phyloP scores from a whole-genome alignment of 768 basidiomycete species.

The Tulasnella calospora region DNA sequence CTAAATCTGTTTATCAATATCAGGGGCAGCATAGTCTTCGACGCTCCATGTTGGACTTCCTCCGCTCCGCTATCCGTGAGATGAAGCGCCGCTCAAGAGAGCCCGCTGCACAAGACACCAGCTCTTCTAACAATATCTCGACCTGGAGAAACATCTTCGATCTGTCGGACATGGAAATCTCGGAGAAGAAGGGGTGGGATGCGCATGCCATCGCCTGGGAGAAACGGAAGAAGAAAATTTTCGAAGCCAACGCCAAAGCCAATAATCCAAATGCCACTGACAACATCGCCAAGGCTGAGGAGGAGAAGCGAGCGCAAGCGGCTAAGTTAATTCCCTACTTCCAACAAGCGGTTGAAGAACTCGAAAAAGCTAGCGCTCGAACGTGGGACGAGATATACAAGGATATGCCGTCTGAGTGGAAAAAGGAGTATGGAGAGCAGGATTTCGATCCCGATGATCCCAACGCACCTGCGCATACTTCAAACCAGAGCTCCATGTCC shows the following conservation, averaged over 20 bases:
- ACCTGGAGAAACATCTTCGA: constrained; percentile 1
- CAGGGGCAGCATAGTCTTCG: not conserved
- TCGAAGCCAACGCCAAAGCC: not conserved
- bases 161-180: constrained; percentile 6
- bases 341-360: constrained; percentile 38
- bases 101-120: not conserved
- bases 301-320: constrained; percentile 30
- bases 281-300: not conserved
- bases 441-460: constrained; percentile 22
- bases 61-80: constrained; percentile 12
- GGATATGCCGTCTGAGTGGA: constrained; percentile 28
- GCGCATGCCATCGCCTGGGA: constrained; percentile 1
- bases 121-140: not conserved
- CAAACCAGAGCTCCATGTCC: not conserved
- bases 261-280: no score
- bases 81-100: constrained; percentile 22
- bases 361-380: constrained; percentile 42
- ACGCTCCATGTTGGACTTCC: constrained; percentile 32
- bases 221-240: not conserved
- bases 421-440: constrained; percentile 21
- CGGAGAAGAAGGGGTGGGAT: constrained; percentile 14
- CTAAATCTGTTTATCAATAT: not conserved
- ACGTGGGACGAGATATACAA: constrained; percentile 45
- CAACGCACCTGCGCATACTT: not conserved
- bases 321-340: constrained; percentile 36